These are phyloP conservation scores for Calonectria leucothoes DNA, from an alignment of 2,329 filamentous ascomycete species.

Conservation along the genomic window DNA sequence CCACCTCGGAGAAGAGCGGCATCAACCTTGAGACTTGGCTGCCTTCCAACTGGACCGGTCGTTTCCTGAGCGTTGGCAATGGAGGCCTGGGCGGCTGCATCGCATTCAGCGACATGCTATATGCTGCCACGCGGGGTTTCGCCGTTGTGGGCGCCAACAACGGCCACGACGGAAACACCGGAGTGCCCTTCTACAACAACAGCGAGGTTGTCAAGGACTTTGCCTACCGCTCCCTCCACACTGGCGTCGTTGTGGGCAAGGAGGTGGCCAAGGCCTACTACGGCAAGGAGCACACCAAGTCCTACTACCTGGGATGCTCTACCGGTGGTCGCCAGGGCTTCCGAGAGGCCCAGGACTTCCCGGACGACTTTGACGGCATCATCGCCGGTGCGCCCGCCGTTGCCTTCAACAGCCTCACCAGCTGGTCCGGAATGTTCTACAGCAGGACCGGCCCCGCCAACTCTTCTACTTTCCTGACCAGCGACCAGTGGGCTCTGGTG, in stretches of 20 bases:
- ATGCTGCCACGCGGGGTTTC: conserved; percentile 56
- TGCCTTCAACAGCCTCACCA: conserved; percentile 58
- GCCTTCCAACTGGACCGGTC: conserved; percentile 55
- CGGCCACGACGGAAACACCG: conserved; percentile 59
- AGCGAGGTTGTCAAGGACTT: conserved; percentile 52
- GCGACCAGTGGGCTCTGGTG: conserved; percentile 53
- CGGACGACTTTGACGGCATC: conserved; percentile 65
- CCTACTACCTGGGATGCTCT: conserved; percentile 69
- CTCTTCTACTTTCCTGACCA: conserved; percentile 35
- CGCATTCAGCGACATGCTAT: conserved; percentile 59
- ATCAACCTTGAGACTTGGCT: conserved; percentile 62
- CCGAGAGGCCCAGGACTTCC: conserved; percentile 63
- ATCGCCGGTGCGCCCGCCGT: conserved; percentile 60
- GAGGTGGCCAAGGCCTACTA: conserved; percentile 61
- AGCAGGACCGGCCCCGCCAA: not conserved
- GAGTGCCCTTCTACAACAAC: conserved; percentile 46
- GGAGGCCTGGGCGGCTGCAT: conserved; percentile 62
- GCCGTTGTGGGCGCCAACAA: conserved; percentile 62
- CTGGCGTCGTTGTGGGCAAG: conserved; percentile 61
- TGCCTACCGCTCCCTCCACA: conserved; percentile 54
- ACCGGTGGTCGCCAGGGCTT: conserved; percentile 70
- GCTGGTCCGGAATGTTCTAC: conserved; percentile 25
- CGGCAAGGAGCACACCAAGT: conserved; percentile 50
- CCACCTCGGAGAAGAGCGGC: conserved; percentile 53
- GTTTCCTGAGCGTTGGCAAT: conserved; percentile 61